Conservation (phyloP, 192 early-diverging fungal genomes). For the Podila horticola region DNA sequence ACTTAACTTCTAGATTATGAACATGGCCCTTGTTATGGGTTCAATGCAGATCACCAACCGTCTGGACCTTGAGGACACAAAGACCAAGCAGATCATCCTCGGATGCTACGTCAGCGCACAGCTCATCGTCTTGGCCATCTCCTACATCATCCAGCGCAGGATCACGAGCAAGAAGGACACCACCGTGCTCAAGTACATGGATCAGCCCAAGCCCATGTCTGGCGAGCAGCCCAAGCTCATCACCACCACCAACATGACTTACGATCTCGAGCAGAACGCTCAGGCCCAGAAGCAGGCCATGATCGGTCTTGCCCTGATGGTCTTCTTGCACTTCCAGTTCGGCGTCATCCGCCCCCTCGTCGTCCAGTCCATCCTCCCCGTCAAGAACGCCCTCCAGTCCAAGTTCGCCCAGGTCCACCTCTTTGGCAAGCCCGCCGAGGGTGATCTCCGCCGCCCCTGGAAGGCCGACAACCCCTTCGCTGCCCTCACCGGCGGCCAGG, state of each 20-base stretch:
- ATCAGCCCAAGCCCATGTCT: conserved; percentile 68
- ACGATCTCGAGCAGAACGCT: conserved; percentile 78
- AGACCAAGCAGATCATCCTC: conserved; percentile 66
- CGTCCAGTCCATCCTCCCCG: conserved; percentile 84
- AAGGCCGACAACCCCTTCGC: conserved; percentile 80
- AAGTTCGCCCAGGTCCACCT: conserved; percentile 85
- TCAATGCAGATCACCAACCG: conserved; percentile 73
- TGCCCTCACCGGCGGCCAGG: conserved; percentile 42
- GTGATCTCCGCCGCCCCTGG: conserved; percentile 88
- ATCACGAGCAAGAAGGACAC: conserved; percentile 85
- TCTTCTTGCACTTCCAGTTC: conserved; percentile 87
- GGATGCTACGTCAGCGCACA: conserved; percentile 68
- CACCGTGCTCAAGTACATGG: conserved; percentile 82
- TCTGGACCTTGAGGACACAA: conserved; percentile 72
- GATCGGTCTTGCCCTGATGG: conserved; percentile 76
- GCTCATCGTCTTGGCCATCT: conserved; percentile 57
- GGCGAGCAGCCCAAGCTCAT: conserved; percentile 58
- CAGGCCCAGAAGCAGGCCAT: conserved; percentile 77
- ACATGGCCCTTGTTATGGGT: conserved; percentile 70
- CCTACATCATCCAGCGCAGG: conserved; percentile 47
- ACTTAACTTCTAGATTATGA: conserved; percentile 44
- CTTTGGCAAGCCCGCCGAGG: conserved; percentile 77
- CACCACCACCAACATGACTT: conserved; percentile 76
- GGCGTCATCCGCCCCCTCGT: conserved; percentile 89
- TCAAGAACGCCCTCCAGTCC: conserved; percentile 75